These are phyloP conservation scores for Diplodia sapinea DNA, from an alignment of 2,329 filamentous ascomycete genomes.

Conservation along the genomic window DNA sequence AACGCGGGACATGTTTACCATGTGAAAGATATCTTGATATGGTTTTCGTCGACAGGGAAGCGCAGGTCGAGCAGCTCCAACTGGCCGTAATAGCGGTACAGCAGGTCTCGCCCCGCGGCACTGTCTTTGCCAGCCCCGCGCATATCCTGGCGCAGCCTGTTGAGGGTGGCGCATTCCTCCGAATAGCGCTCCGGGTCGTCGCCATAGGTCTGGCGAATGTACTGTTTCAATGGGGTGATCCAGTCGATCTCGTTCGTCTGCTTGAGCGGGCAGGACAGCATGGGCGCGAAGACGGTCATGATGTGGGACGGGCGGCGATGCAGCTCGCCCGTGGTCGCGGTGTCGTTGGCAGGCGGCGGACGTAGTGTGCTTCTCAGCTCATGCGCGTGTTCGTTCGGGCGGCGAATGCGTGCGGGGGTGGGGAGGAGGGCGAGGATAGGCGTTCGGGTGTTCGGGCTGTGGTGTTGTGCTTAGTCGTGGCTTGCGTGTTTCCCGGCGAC, in stretches of 20 bases:
- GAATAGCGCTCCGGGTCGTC: conserved; percentile 96
- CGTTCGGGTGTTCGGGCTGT: not conserved
- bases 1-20: conserved; percentile 66
- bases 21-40: conserved; percentile 98
- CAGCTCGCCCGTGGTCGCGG: conserved; percentile 22
- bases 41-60: conserved; percentile 97
- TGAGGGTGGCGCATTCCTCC: conserved; percentile 93
- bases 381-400: conserved; percentile 12
- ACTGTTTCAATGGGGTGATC: conserved; percentile 87
- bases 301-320: conserved; percentile 16
- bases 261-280: conserved; percentile 93
- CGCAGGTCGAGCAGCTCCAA: conserved; percentile 91
- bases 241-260: conserved; percentile 98
- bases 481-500: conserved; percentile 4
- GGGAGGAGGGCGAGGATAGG: not conserved
- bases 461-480: conserved; percentile 7
- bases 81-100: conserved; percentile 98
- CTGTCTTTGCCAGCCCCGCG: conserved; percentile 96
- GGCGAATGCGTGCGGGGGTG: not conserved
- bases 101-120: conserved; percentile 86
- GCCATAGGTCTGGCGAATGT: conserved; percentile 92
- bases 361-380: conserved; percentile 1
- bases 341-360: conserved; percentile 1
- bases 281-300: conserved; percentile 72
- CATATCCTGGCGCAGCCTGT: conserved; percentile 97